Base-by-base conservation (phyloP, 2,329 filamentous ascomycete species). In the Cryphonectria naterciae region DNA sequence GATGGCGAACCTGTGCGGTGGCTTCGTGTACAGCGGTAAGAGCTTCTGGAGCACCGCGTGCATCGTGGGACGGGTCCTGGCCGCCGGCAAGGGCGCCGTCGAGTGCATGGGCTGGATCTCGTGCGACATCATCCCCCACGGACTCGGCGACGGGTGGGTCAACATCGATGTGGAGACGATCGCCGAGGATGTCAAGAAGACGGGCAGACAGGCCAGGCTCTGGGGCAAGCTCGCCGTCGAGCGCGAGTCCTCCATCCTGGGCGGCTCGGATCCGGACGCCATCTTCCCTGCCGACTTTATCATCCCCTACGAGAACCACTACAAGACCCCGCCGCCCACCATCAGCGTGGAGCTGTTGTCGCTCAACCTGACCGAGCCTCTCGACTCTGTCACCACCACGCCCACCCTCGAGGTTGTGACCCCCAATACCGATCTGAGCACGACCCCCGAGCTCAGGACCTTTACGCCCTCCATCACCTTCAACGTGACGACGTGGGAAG, bases 71-170 rank as follows among this genome's bases (percentile, higher is more conserved):
- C 86, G 89, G 39, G 88, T 92, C 3, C 80, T 92, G 46, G 89
- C 89, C 41, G 89, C 89, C 39, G 87, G 88, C 10, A 85, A 85
- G 68, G 89, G 88, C 2, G 86, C 89, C 22, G 85, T 85, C 0
- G 89, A 92, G 76, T 89, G 89, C 76, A 89, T 92, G 88, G 89
- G 89, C 67, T 91, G 90, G 90, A 83, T 92, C 68, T 90, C 88
- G 15, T 89, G 86, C 41, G 86, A 89, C 68, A 83, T 91, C 25
- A 76, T 85, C 1, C 89, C 89, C 0, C 77, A 82, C 17, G 85
- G 84, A 0, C 75, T 86, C 22, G 80, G 79, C 8, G 85, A 89
- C 63, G 87, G 88, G 13, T 91, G 89, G 87, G 78, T 90, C 25
- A 86, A 88, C 70, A 84, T 91, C 63, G 85, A 88, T 32, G 85